Evolutionary conservation across 768 basidiomycete genomes (phyloP), one percentile per base, ranked within the genome.

Genomic region (Kwoniella bestiolae): DNA sequence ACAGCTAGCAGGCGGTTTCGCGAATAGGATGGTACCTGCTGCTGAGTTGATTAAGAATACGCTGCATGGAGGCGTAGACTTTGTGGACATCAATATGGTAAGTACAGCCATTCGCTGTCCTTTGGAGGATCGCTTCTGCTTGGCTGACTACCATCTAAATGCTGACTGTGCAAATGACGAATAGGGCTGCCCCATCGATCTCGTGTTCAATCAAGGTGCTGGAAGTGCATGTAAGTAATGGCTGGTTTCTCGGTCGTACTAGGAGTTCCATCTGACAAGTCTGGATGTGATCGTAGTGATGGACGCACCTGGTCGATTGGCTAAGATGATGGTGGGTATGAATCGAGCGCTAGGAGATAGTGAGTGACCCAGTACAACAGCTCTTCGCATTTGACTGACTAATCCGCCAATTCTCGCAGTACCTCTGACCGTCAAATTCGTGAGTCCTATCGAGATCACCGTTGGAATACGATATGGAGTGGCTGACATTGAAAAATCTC

Each of bases 121-220:
- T 47, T 47, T 26, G 2, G 7, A n/a, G 21, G 59, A 8, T 34
- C 45, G 41, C 4, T 45, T 12, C 56, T 26, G 32, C 35, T 28
- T 4, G 16, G 51, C 51, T 28, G n/a, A n/a, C n/a, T n/a, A n/a
- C n/a, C n/a, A n/a, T n/a, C n/a, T n/a, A n/a, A n/a, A n/a, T n/a
- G n/a, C n/a, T n/a, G n/a, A n/a, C n/a, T n/a, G n/a, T n/a, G n/a
- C n/a, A 5, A 9, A 26, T 18, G 29, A 34, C 91, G n/a, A n/a
- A n/a, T n/a, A 92, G 80, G 94, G 94, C 6, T 98, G 96, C 80
- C 96, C 96, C 3, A 98, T 98, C 71, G 96, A 99, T 80, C 83
- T 97, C 46, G 91, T 99, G 1, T 96, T 94, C 83, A 90, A 90
- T 73, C 86, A 86, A 14, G 94, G 94, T 3, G 93, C 92, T 60